phyloP scores from a whole-genome alignment of 2,329 filamentous ascomycete genomes.

The Phialocephala sp. region DNA sequence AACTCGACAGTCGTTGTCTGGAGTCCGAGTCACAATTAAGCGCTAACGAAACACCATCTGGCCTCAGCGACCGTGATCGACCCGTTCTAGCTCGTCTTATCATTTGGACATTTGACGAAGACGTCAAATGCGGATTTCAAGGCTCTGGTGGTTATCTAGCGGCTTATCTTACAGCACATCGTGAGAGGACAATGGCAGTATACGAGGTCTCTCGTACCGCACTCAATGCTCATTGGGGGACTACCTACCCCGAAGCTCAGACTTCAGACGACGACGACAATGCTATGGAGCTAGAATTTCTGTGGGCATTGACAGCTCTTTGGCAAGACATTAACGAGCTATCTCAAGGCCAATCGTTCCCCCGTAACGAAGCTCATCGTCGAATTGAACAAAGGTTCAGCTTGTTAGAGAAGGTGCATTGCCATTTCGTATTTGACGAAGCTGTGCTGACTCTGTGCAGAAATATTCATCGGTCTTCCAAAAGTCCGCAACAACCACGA shows the following conservation, averaged over 20 bases:
- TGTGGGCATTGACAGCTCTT: slow-evolving; percentile 18
- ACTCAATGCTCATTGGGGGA: slow-evolving; percentile 17
- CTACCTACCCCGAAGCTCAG: slow-evolving; percentile 12
- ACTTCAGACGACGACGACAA: slow-evolving; percentile 17
- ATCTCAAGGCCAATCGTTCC: neutral
- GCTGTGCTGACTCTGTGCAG: neutral
- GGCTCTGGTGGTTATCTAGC: slow-evolving; percentile 17
- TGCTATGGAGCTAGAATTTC: slow-evolving; percentile 17
- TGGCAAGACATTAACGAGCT: slow-evolving; percentile 24
- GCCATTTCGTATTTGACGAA: neutral
- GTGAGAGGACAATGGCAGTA: slow-evolving; percentile 21
- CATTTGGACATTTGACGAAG: slow-evolving; percentile 21
- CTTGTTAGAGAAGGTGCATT: slow-evolving; percentile 13
- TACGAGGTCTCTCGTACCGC: slow-evolving; percentile 19
- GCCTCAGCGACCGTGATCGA: slow-evolving; percentile 8
- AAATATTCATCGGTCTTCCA: slow-evolving; percentile 21
- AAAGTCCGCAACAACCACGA: slow-evolving; percentile 12
- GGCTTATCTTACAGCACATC: slow-evolving; percentile 17
- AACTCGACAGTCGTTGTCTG: slow-evolving; percentile 17
- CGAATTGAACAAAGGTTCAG: slow-evolving; percentile 10
- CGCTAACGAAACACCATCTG: neutral
- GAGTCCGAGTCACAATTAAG: neutral
- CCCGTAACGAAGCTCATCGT: neutral
- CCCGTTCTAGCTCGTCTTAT: slow-evolving; percentile 16
- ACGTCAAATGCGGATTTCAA: slow-evolving; percentile 23